Conservation (phyloP, 495 filamentous ascomycete genomes). For the Saxophila tyrrhenica region DNA sequence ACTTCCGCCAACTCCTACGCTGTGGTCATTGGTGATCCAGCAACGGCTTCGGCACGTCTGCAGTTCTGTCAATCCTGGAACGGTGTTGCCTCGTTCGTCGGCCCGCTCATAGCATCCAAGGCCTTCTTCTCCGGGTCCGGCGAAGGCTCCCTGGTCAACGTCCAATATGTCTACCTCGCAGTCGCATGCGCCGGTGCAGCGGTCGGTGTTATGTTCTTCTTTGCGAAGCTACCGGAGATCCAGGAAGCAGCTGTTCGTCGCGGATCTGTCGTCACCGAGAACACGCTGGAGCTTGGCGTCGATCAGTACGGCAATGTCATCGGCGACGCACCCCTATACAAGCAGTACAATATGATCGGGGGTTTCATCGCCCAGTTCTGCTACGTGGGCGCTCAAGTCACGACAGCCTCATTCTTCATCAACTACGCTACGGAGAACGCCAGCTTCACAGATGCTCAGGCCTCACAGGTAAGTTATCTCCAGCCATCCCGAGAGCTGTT, state of each 20-base stretch:
- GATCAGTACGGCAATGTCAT: slow-evolving; percentile 15
- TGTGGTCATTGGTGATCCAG: slow-evolving; percentile 21
- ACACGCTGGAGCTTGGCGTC: slow-evolving; percentile 12
- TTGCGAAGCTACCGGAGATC: slow-evolving; percentile 21
- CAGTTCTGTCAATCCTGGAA: slow-evolving; percentile 23
- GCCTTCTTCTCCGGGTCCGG: slow-evolving; percentile 32
- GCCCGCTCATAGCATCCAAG: slow-evolving; percentile 21
- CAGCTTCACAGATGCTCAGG: slow-evolving; percentile 29
- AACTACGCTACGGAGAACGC: slow-evolving; percentile 41
- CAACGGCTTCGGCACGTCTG: slow-evolving; percentile 16
- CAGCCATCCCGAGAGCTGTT: too few species aligned
- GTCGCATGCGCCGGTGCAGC: slow-evolving; percentile 17
- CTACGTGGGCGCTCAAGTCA: slow-evolving; percentile 59
- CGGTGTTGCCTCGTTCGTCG: slow-evolving; percentile 20
- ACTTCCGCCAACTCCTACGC: slow-evolving; percentile 34
- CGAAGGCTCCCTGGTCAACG: slow-evolving; percentile 20
- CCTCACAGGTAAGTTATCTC: too few species aligned
- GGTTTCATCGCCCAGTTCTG: slow-evolving; percentile 60
- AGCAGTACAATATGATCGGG: slow-evolving; percentile 38
- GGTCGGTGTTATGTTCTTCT: slow-evolving; percentile 22
- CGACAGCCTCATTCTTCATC: slow-evolving; percentile 57
- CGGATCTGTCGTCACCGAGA: slow-evolving; percentile 4
- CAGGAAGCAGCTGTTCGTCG: slow-evolving; percentile 8
- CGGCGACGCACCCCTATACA: slow-evolving; percentile 18
- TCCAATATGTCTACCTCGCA: slow-evolving; percentile 24